Conservation (phyloP, 345 rosid genomes). For the Pistacia vera region DNA sequence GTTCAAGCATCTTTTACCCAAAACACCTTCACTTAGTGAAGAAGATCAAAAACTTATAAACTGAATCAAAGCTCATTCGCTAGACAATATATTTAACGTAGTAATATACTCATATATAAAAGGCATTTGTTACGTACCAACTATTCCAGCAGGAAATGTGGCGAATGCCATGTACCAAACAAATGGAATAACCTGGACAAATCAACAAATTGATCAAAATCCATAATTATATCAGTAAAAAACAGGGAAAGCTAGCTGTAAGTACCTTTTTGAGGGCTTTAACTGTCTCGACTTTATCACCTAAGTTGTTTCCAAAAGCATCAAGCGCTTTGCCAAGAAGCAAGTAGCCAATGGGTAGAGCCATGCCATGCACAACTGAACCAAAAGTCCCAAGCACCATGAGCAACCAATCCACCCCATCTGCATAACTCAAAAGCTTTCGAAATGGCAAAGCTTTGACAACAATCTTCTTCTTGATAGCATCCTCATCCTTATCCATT, state of each 20-base stretch:
- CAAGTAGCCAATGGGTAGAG: constrained; percentile 59
- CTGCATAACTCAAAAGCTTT: constrained; percentile 57
- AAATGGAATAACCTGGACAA: constrained; percentile 53
- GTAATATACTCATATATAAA: too few relatives aligned
- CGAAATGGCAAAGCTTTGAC: constrained; percentile 32
- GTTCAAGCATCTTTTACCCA: too few relatives aligned
- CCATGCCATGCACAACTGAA: constrained; percentile 60
- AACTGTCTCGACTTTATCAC: constrained; percentile 34
- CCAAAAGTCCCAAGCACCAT: constrained; percentile 62
- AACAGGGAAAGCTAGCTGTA: neutral
- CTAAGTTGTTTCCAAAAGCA: constrained; percentile 48
- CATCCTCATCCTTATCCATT: neutral
- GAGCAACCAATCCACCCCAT: constrained; percentile 50
- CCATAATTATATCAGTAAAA: neutral
- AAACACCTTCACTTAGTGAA: too few relatives aligned
- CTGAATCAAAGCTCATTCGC: too few relatives aligned
- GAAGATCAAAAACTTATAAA: too few relatives aligned
- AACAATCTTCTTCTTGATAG: neutral
- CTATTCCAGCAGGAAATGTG: constrained; percentile 72
- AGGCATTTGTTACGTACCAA: constrained; percentile 31
- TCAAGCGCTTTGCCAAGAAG: constrained; percentile 62
- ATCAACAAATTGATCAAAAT: neutral
- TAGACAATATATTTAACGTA: too few relatives aligned
- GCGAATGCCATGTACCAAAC: constrained; percentile 77
- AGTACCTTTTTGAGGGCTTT: constrained; percentile 42